Conservation (phyloP, 2,329 filamentous ascomycete genomes). For the Teratosphaeriaceae sp. region DNA sequence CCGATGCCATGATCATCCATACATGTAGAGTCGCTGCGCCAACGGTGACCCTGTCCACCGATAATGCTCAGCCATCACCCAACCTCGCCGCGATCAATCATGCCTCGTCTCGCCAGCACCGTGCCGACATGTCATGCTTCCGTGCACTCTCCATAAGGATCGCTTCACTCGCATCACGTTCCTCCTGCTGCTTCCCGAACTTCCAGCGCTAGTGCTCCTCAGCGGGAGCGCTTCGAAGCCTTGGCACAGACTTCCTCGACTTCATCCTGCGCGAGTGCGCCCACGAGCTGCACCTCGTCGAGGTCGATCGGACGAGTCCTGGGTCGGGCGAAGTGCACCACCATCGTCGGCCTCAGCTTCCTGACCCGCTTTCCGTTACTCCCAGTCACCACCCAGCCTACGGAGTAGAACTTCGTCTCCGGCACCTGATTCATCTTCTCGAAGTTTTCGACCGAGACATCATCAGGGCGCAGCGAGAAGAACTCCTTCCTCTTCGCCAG, state of each 20-base stretch:
- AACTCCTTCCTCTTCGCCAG: background rate
- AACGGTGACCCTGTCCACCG: too few relatives aligned
- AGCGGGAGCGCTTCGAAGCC: background rate
- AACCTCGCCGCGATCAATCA: too few relatives aligned
- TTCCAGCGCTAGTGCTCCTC: too few relatives aligned
- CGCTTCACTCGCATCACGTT: too few relatives aligned
- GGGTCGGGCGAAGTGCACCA: slow-evolving; percentile 1
- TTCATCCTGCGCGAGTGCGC: background rate
- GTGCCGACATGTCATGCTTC: too few relatives aligned
- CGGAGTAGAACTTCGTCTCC: background rate
- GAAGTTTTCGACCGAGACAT: background rate
- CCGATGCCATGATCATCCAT: too few relatives aligned
- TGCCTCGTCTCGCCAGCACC: too few relatives aligned
- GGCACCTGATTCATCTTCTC: slow-evolving; percentile 1
- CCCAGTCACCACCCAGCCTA: background rate
- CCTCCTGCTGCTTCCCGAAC: too few relatives aligned
- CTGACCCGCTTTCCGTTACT: background rate
- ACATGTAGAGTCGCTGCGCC: too few relatives aligned
- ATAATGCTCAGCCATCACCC: too few relatives aligned
- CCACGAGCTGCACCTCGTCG: slow-evolving; percentile 1
- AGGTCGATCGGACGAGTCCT: background rate
- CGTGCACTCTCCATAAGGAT: too few relatives aligned
- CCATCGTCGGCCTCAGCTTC: slow-evolving; percentile 1
- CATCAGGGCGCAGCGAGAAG: background rate
- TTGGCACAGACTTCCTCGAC: background rate